phyloP scores from a whole-genome alignment of 1,284 basidiomycete species.

The Quambalaria eucalypti region DNA sequence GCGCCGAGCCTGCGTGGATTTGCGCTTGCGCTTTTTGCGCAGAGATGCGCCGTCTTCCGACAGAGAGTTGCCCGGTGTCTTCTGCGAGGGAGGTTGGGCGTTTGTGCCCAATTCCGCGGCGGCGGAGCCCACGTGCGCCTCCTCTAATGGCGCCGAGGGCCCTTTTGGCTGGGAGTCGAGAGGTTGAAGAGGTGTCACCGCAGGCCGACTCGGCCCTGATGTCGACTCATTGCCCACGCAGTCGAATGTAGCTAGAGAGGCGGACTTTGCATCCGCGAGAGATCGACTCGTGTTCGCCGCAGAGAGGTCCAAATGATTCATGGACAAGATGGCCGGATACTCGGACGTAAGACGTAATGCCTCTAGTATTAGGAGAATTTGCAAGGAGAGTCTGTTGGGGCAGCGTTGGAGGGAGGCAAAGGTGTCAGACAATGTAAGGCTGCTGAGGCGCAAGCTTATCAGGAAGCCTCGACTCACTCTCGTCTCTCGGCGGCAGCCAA shows the following conservation, averaged over 20 bases:
- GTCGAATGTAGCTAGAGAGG: too few relatives aligned
- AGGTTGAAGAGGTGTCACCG: too few relatives aligned
- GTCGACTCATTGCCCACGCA: too few relatives aligned
- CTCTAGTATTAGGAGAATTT: slow-evolving; percentile 4
- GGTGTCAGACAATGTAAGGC: neutral
- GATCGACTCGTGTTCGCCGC: neutral
- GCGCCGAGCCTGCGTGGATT: neutral
- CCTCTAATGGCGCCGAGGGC: too few relatives aligned
- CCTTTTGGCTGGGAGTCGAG: neutral
- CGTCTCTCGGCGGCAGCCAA: neutral
- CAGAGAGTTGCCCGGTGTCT: neutral
- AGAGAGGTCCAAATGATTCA: neutral
- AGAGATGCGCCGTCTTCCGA: neutral
- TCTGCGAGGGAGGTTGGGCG: neutral
- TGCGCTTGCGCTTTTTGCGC: slow-evolving; percentile 3
- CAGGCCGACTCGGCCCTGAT: too few relatives aligned
- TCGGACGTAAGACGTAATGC: neutral
- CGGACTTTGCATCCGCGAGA: neutral
- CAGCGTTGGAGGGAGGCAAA: neutral
- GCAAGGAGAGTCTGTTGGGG: slow-evolving; percentile 3
- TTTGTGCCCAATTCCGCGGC: neutral
- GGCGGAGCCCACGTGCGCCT: neutral
- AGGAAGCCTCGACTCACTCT: neutral
- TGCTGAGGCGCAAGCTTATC: neutral
- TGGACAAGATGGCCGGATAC: neutral